Conservation (phyloP, 2,329 filamentous ascomycete genomes). For the Aspergillus japonicus region DNA sequence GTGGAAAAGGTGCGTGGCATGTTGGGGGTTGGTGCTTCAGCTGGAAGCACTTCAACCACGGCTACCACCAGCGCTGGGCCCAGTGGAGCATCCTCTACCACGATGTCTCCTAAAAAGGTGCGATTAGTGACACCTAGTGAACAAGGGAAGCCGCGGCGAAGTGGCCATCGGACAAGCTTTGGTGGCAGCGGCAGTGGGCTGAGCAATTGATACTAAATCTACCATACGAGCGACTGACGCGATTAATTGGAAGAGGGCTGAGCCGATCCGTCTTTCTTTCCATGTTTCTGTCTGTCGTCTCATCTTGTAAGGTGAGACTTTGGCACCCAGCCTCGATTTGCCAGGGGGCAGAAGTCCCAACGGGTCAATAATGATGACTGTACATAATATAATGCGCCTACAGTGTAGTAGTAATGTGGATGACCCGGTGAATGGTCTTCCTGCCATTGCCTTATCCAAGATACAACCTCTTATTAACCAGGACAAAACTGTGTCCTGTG, state of each 20-base stretch:
- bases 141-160: slow-evolving; percentile 31
- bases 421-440: background rate
- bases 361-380: background rate
- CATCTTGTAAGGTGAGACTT: background rate
- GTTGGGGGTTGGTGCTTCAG: slow-evolving; percentile 34
- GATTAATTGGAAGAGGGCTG: background rate
- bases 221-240: background rate
- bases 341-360: background rate
- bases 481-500: background rate
- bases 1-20: slow-evolving; percentile 48
- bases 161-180: background rate
- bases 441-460: background rate
- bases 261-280: background rate
- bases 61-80: slow-evolving; percentile 22
- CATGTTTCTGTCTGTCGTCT: background rate
- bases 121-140: slow-evolving; percentile 46
- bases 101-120: slow-evolving; percentile 46
- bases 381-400: background rate
- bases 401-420: background rate
- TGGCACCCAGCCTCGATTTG: background rate
- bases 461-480: background rate
- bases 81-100: slow-evolving; percentile 30
- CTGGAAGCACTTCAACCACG: slow-evolving; percentile 23
- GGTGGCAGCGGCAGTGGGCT: background rate
- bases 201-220: background rate